These are phyloP conservation scores for Xylaria sp. DNA, from an alignment of 2,329 filamentous ascomycete genomes.

Conservation along the genomic window DNA sequence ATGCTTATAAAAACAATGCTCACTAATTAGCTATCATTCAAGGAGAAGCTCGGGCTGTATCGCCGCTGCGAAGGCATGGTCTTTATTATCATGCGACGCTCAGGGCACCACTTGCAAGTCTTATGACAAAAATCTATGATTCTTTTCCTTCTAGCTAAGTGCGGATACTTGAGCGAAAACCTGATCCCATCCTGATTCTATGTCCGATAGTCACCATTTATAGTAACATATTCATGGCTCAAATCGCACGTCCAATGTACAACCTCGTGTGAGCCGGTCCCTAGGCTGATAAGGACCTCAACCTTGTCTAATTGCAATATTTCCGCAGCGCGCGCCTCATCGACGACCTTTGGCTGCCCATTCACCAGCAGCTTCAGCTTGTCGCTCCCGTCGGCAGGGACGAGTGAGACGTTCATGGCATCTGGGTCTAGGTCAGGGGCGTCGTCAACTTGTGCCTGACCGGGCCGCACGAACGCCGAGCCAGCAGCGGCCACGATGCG, in stretches of 20 bases:
- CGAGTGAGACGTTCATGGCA: slow-evolving; percentile 80
- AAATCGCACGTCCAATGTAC: slow-evolving; percentile 90
- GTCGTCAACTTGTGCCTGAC: slow-evolving; percentile 64
- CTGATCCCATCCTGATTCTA: slow-evolving; percentile 21
- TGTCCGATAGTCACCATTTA: slow-evolving; percentile 43
- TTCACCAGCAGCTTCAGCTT: slow-evolving; percentile 82
- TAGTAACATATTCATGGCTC: slow-evolving; percentile 77
- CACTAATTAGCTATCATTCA: neutral
- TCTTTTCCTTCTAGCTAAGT: neutral
- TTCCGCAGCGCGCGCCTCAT: slow-evolving; percentile 80
- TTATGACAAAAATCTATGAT: slow-evolving; percentile 4
- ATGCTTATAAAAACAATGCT: neutral
- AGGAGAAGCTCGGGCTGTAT: neutral
- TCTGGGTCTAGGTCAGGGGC: slow-evolving; percentile 72
- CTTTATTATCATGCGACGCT: neutral
- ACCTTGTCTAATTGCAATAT: slow-evolving; percentile 82
- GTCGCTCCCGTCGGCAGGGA: slow-evolving; percentile 79
- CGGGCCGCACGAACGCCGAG: slow-evolving; percentile 68
- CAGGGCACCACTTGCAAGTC: neutral
- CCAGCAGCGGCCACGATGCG: slow-evolving; percentile 95
- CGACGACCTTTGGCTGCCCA: slow-evolving; percentile 82
- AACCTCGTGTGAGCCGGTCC: slow-evolving; percentile 74
- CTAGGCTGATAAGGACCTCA: slow-evolving; percentile 80
- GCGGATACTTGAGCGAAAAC: neutral
- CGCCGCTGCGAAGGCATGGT: neutral